phyloP scores from a whole-genome alignment of 1,139 yeast genomes.

The Sugiyamaella japonica region DNA sequence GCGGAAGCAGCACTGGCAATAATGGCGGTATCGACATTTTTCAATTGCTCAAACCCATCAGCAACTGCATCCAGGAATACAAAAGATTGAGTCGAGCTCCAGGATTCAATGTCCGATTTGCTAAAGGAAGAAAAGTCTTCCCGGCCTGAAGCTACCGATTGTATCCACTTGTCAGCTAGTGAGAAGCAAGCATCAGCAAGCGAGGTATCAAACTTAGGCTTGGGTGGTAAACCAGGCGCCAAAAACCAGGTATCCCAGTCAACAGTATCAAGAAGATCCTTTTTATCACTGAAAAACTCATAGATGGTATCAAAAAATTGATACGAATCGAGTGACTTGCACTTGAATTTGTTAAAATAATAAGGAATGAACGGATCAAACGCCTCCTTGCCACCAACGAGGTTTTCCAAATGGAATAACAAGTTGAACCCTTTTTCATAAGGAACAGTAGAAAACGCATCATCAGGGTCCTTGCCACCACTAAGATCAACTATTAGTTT shows the following conservation, averaged over 20 bases:
- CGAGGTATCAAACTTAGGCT: constrained; percentile 74
- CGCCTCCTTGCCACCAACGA: constrained; percentile 58
- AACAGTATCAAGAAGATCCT: constrained; percentile 55
- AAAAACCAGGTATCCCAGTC: constrained; percentile 88
- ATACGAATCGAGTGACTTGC: constrained; percentile 73
- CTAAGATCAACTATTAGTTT: constrained; percentile 64
- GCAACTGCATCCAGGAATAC: constrained; percentile 71
- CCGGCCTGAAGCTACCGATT: constrained; percentile 35
- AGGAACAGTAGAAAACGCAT: constrained; percentile 83
- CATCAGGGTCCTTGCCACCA: constrained; percentile 74
- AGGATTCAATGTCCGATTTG: constrained; percentile 50
- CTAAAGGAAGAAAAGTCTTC: constrained; percentile 38
- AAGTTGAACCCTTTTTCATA: constrained; percentile 89
- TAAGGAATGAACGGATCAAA: constrained; percentile 80
- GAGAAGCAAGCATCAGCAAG: constrained; percentile 70
- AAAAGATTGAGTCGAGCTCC: constrained; percentile 74
- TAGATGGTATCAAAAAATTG: constrained; percentile 76
- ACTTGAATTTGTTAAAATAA: constrained; percentile 70
- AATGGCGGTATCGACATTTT: constrained; percentile 17
- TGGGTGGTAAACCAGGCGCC: constrained; percentile 76
- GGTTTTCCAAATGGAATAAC: constrained; percentile 67
- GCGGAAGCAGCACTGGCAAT: constrained; percentile 38
- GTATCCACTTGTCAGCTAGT: constrained; percentile 67
- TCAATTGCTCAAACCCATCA: constrained; percentile 36
- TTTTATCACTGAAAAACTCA: constrained; percentile 51